Conservation (phyloP, 2,329 filamentous ascomycete genomes). For the Sporothrix pseudoabietina region DNA sequence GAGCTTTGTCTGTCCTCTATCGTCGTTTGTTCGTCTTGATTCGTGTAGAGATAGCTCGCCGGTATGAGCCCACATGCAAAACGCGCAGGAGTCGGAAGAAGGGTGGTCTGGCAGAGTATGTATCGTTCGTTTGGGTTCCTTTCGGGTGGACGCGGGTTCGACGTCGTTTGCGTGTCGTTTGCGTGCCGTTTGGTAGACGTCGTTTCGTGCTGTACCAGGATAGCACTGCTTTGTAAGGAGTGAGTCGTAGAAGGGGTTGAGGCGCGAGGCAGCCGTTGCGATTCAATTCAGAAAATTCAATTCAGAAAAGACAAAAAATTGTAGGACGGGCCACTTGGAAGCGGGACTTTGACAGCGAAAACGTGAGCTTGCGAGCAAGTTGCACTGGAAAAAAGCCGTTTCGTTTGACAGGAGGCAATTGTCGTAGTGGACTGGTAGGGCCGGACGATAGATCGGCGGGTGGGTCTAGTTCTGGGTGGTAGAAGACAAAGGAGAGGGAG, state of each 20-base stretch:
- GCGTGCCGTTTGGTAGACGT: not conserved
- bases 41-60: not conserved
- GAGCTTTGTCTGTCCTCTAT: not conserved
- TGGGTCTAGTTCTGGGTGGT: conserved; percentile 19
- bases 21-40: not conserved
- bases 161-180: not conserved
- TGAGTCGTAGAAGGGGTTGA: not conserved
- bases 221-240: not conserved
- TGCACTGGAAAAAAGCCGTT: not conserved
- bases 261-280: not conserved
- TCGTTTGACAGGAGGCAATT: not conserved
- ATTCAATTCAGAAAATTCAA: not conserved
- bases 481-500: not conserved
- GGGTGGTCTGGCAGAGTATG: not conserved
- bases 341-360: not conserved
- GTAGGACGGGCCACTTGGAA: not conserved
- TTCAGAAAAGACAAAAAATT: not conserved
- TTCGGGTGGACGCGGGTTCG: not conserved
- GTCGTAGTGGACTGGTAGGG: not conserved
- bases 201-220: conserved; percentile 7
- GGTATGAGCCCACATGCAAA: not conserved
- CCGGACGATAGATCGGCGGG: conserved; percentile 28
- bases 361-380: not conserved
- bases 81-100: not conserved
- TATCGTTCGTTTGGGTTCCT: not conserved